A percentile compares a stretch with the other conserved stretches of the same genome.
Conservation (phyloP, 2,329 filamentous ascomycete species). For the Didymella glomerata region DNA sequence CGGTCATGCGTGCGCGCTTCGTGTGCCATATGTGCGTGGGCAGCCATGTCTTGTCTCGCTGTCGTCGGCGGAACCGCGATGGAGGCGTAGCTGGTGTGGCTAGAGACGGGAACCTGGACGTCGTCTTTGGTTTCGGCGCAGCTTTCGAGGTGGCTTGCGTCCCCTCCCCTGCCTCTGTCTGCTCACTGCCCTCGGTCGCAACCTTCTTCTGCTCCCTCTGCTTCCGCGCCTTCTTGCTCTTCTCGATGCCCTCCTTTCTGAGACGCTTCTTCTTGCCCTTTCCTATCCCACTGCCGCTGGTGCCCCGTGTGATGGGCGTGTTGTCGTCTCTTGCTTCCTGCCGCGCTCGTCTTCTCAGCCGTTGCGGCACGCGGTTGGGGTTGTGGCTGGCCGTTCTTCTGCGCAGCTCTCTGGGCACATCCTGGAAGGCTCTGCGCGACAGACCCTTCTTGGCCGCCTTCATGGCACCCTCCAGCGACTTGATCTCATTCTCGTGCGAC, state of each 20-base stretch:
- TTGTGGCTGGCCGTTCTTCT: slow-evolving; percentile 94
- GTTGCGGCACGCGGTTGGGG: slow-evolving; percentile 84
- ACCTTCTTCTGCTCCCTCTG: slow-evolving; percentile 62
- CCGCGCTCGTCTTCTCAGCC: slow-evolving; percentile 74
- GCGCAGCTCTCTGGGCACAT: slow-evolving; percentile 83
- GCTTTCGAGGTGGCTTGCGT: slow-evolving; percentile 25
- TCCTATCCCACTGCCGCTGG: slow-evolving; percentile 66
- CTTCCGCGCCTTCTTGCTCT: slow-evolving; percentile 68
- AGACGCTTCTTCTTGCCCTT: slow-evolving; percentile 59
- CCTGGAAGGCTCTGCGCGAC: slow-evolving; percentile 83
- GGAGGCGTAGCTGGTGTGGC: slow-evolving; percentile 70
- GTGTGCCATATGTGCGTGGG: slow-evolving; percentile 95
- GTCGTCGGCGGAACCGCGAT: slow-evolving; percentile 82
- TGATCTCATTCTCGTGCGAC: slow-evolving; percentile 88
- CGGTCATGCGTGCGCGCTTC: slow-evolving; percentile 89
- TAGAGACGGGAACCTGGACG: slow-evolving; percentile 74
- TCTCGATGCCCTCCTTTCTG: slow-evolving; percentile 78
- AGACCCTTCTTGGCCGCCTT: slow-evolving; percentile 71
- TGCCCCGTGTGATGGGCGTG: slow-evolving; percentile 78
- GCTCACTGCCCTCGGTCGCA: slow-evolving; percentile 40
- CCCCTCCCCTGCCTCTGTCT: slow-evolving; percentile 19
- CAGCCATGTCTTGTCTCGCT: slow-evolving; percentile 89
- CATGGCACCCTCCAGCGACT: slow-evolving; percentile 83
- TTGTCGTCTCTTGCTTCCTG: slow-evolving; percentile 87
- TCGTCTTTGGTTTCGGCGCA: slow-evolving; percentile 58